Evolutionary conservation across 495 filamentous ascomycete species (phyloP).

Genomic region (Annulohypoxylon nitens): DNA sequence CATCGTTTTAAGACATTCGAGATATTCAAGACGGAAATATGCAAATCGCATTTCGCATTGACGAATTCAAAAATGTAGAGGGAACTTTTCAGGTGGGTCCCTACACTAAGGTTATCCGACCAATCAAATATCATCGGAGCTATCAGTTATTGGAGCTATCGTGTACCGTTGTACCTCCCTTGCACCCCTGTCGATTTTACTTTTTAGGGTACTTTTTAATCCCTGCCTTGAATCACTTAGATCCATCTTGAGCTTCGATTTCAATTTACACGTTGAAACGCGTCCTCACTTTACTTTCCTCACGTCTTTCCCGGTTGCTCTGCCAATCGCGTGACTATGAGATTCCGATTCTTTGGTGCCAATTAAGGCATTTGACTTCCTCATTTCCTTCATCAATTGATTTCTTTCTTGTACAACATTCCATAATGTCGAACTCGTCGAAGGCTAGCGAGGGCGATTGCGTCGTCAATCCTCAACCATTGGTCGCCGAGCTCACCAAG

Average conservation of each 20-base stretch:
- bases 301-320: background rate
- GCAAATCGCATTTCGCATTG: constrained; percentile 16
- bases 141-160: constrained; percentile 2
- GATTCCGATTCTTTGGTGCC: constrained; percentile 4
- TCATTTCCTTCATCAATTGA: background rate
- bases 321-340: constrained; percentile 10
- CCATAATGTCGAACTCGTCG: constrained; percentile 45
- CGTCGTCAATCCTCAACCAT: constrained; percentile 43
- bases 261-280: constrained; percentile 19
- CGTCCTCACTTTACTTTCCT: constrained; percentile 9
- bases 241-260: background rate
- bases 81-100: constrained; percentile 44
- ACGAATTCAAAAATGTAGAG: constrained; percentile 8
- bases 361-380: constrained; percentile 15
- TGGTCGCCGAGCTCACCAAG: constrained; percentile 71
- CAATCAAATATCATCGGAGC: constrained; percentile 26
- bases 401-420: background rate
- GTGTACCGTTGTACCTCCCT: background rate
- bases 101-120: constrained; percentile 12
- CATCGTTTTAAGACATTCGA: constrained; percentile 22
- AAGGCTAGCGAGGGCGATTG: constrained; percentile 43
- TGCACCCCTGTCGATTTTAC: background rate
- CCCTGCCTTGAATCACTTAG: background rate
- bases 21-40: constrained; percentile 15
- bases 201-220: background rate